phyloP scores from a whole-genome alignment of 441 rosid genomes.

The Euphorbia celastroides region DNA sequence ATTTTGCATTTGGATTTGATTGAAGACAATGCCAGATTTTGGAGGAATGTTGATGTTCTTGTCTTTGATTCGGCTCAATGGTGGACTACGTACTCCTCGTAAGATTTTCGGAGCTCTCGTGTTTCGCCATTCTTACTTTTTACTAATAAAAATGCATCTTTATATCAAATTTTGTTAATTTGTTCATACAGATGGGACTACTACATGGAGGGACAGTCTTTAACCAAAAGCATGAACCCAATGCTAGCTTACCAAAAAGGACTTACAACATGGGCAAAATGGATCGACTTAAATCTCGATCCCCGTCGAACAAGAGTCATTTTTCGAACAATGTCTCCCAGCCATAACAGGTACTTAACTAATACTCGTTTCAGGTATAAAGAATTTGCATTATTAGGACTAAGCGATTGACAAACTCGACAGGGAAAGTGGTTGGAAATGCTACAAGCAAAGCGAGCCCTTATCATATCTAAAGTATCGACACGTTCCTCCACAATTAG shows the following conservation, averaged over 20 bases:
- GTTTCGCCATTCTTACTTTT: neutral
- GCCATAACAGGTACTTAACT: constrained; percentile 67
- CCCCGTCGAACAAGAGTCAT: constrained; percentile 68
- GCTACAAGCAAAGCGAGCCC: constrained; percentile 75
- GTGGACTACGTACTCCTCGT: constrained; percentile 96
- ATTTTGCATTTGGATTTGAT: constrained; percentile 75
- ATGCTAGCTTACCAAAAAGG: constrained; percentile 85
- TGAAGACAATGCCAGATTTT: constrained; percentile 84
- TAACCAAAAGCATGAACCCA: constrained; percentile 59
- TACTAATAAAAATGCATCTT: no score
- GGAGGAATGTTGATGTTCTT: constrained; percentile 77
- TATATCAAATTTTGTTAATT: no score
- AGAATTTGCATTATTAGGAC: no score
- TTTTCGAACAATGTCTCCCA: constrained; percentile 83
- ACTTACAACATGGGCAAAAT: constrained; percentile 85
- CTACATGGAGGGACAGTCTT: constrained; percentile 60
- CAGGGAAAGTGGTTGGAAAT: constrained; percentile 83
- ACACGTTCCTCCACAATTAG: constrained; percentile 53
- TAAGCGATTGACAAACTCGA: no score
- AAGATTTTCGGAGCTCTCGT: constrained; percentile 14
- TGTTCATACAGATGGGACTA: constrained; percentile 79
- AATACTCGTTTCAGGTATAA: no score
- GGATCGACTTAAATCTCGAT: constrained; percentile 79
- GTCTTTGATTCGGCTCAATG: constrained; percentile 97
- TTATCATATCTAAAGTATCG: constrained; percentile 46